Evolutionary conservation across 2,329 filamentous ascomycete genomes (phyloP), one percentile per base, ranked within the genome.

Genomic region (Diaporthe sp.): DNA sequence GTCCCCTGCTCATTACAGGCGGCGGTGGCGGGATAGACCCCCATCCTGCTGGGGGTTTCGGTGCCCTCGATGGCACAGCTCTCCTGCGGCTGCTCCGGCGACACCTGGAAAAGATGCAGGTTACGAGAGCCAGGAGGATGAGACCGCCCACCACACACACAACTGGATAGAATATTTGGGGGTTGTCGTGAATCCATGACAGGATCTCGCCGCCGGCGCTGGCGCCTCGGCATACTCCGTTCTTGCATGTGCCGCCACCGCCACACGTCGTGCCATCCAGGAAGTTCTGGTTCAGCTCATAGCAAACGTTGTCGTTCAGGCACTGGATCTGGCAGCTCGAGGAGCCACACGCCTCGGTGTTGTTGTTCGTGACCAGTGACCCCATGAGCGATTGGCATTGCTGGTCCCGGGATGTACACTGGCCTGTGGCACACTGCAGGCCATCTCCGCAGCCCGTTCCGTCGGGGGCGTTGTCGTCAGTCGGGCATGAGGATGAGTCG

Each of bases 351-450:
- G 96, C 93, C 80, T 91, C 92, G 2, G 95, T 97, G 80, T 95
- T 91, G 85, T 95, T 96, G 82, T 89, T 90, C 74, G 90, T 88
- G 0, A 92, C 93, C 77, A 94, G 90, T 39, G 90, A 91, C 49
- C 95, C 95, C 88, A 98, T 94, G 65, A 97, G 88, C 15, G 92
- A 93, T 83, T 93, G 92, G 87, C 97, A 99, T 85, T 99, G 97
- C 81, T 93, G 89, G 83, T 98, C 92, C 78, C 97, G 93, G 72
- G 94, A 97, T 4, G 97, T 99, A 84, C 97, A 99, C 84, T 98
- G 96, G 17, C 97, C 97, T 61, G 94, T 96, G 42, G 97, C 95
- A 82, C 97, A 99, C 44, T 90, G 86, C 44, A 98, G 89, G 2
- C 90, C 90, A 19, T 92, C 92, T 46, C 95, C 95, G 82, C 97